These are phyloP conservation scores for Trypanosoma brucei DNA, from an alignment of 208 protist genomes.

Conservation along the genomic window DNA sequence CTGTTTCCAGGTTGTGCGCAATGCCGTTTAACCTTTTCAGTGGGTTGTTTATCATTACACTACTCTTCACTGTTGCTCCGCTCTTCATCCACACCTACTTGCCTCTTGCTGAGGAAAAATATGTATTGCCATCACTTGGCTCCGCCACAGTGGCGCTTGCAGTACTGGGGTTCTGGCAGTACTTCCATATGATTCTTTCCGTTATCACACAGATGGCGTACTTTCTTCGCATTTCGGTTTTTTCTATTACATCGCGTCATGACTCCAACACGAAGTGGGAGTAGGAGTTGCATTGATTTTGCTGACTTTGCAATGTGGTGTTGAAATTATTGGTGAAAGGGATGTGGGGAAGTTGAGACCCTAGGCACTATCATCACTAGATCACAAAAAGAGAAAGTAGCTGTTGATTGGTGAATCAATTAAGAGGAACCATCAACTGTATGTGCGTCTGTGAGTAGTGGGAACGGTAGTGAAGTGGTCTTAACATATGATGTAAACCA, in stretches of 20 bases:
- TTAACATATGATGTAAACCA: neutral
- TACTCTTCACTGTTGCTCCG: conserved; percentile 24
- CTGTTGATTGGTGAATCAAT: too few species aligned
- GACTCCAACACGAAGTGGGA: neutral
- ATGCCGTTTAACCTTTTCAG: conserved; percentile 64
- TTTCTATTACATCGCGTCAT: conserved; percentile 19
- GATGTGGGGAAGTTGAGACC: too few species aligned
- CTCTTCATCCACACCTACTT: conserved; percentile 32
- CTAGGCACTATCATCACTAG: too few species aligned
- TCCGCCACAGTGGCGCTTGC: conserved; percentile 33
- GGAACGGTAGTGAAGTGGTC: neutral
- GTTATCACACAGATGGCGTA: conserved; percentile 32
- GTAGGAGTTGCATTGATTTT: neutral
- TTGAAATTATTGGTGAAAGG: too few species aligned
- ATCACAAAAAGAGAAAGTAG: too few species aligned
- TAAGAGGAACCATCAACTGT: too few species aligned
- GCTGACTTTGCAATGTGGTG: too few species aligned
- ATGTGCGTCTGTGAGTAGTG: too few species aligned
- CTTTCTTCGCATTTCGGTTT: conserved; percentile 25
- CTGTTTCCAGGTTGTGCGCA: conserved; percentile 63
- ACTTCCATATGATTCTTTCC: conserved; percentile 65
- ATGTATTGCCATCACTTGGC: conserved; percentile 36
- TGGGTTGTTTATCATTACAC: conserved; percentile 39
- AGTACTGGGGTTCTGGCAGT: conserved; percentile 44
- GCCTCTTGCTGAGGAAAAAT: conserved; percentile 20